These are phyloP conservation scores for Aspergillus brunneoviolaceus DNA, from an alignment of 2,329 filamentous ascomycete genomes.

Conservation along the genomic window DNA sequence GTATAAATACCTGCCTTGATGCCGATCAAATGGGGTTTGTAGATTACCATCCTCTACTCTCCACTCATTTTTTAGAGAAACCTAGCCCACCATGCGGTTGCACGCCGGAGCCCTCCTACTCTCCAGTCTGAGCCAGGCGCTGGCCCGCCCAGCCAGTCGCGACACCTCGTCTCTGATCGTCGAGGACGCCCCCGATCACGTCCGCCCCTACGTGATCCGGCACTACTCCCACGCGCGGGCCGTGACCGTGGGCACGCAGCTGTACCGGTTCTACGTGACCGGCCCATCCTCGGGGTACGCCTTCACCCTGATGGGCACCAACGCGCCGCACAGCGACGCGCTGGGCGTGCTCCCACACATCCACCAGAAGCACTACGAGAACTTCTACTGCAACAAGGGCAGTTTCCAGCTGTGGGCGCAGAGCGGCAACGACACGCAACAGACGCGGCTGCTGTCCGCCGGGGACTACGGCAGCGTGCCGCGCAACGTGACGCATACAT, in stretches of 20 bases:
- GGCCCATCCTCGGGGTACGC: conserved; percentile 47
- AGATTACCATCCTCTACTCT: too few relatives aligned
- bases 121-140: not conserved
- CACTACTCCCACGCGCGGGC: conserved; percentile 34
- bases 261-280: conserved; percentile 47
- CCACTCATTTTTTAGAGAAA: not conserved
- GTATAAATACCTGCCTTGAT: not conserved
- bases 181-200: conserved; percentile 31
- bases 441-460: conserved; percentile 42
- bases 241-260: conserved; percentile 37
- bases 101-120: conserved; percentile 3
- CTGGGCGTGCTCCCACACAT: conserved; percentile 48
- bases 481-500: conserved; percentile 49
- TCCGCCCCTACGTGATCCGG: conserved; percentile 39
- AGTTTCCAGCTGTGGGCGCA: conserved; percentile 49
- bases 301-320: conserved; percentile 48
- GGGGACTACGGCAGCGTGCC: conserved; percentile 51
- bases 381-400: conserved; percentile 49
- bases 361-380: conserved; percentile 48
- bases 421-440: conserved; percentile 33
- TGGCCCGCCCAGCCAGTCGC: conserved; percentile 8
- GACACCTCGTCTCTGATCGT: conserved; percentile 25
- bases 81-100: not conserved
- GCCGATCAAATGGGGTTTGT: not conserved
- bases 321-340: conserved; percentile 36